Evolutionary conservation across 2,329 filamentous ascomycete genomes (phyloP).

Genomic region (Parasarocladium wereldwijsianum): DNA sequence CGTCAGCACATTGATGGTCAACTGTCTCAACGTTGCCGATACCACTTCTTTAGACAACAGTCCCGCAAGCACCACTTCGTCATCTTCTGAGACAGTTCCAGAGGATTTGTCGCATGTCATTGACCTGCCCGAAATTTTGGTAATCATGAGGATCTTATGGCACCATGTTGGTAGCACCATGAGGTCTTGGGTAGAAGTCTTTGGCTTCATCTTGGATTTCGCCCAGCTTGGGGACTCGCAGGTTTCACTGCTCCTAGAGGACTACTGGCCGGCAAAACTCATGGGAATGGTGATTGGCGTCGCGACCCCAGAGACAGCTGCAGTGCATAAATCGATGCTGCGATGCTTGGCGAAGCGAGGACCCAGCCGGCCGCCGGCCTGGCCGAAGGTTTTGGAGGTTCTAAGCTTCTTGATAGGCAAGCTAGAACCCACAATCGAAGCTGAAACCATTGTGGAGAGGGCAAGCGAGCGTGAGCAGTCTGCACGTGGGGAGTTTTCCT

Average conservation of each 20-base stretch:
- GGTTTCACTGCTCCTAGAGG: conserved; percentile 41
- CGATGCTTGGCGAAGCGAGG: conserved; percentile 33
- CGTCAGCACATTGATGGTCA: conserved; percentile 34
- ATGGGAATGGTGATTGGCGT: conserved; percentile 50
- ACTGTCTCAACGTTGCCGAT: conserved; percentile 35
- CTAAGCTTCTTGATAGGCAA: conserved; percentile 27
- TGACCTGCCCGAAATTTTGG: too few species aligned
- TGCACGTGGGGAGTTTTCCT: conserved; percentile 27
- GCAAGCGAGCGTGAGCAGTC: conserved; percentile 24
- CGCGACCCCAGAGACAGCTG: conserved; percentile 30
- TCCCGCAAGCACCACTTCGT: conserved; percentile 34
- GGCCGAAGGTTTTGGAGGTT: too few species aligned
- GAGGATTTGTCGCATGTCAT: conserved; percentile 37
- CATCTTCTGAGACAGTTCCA: conserved; percentile 24
- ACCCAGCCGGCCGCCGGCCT: conserved; percentile 35
- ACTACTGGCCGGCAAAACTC: conserved; percentile 43
- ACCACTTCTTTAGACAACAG: conserved; percentile 33
- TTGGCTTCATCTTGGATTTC: conserved; percentile 54
- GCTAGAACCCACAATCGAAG: conserved; percentile 23
- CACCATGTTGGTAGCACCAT: conserved; percentile 43
- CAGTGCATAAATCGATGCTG: too few species aligned
- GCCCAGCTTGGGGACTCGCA: conserved; percentile 46
- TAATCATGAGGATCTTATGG: too few species aligned
- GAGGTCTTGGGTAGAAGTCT: conserved; percentile 64
- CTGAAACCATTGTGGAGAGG: conserved; percentile 22